phyloP scores from a whole-genome alignment of 1,139 yeast genomes.

The Entelexis paramagnoliae region DNA sequence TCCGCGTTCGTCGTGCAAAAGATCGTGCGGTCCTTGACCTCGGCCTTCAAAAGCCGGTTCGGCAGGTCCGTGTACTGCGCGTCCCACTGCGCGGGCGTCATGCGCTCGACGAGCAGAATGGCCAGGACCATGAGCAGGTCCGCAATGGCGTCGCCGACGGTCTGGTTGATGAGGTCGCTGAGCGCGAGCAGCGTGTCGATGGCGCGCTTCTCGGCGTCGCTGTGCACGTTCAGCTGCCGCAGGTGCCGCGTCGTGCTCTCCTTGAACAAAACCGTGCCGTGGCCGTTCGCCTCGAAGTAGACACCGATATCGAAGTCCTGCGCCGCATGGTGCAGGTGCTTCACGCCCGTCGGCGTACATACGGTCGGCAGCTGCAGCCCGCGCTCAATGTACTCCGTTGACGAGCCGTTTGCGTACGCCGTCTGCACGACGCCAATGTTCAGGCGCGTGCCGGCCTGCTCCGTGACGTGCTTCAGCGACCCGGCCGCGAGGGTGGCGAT shows the following conservation, averaged over 20 bases:
- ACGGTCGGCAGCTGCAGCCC: constrained; percentile 64
- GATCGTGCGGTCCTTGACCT: constrained; percentile 67
- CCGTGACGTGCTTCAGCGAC: constrained; percentile 43
- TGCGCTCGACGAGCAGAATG: constrained; percentile 47
- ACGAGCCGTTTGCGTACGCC: constrained; percentile 93
- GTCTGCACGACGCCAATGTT: constrained; percentile 86
- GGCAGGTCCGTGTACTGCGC: constrained; percentile 73
- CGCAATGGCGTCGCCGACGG: constrained; percentile 94
- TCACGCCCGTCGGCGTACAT: constrained; percentile 93
- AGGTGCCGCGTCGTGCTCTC: constrained; percentile 41
- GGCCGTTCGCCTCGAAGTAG: constrained; percentile 98
- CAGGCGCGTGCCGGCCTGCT: constrained; percentile 29
- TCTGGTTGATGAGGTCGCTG: constrained; percentile 73
- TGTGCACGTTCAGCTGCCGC: constrained; percentile 29
- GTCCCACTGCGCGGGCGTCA: constrained; percentile 67
- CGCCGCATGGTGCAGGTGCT: constrained; percentile 86
- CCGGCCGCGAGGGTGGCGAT: constrained; percentile 76
- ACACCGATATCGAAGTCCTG: constrained; percentile 78
- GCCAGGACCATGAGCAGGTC: constrained; percentile 71
- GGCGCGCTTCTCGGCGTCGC: constrained; percentile 37
- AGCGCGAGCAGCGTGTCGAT: constrained; percentile 46
- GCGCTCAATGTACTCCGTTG: constrained; percentile 60
- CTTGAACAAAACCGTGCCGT: constrained; percentile 86
- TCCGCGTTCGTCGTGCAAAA: constrained; percentile 90
- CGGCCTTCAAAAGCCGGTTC: constrained; percentile 66